Conservation (phyloP, 768 basidiomycete species). For the Boletellus ananiceps region DNA sequence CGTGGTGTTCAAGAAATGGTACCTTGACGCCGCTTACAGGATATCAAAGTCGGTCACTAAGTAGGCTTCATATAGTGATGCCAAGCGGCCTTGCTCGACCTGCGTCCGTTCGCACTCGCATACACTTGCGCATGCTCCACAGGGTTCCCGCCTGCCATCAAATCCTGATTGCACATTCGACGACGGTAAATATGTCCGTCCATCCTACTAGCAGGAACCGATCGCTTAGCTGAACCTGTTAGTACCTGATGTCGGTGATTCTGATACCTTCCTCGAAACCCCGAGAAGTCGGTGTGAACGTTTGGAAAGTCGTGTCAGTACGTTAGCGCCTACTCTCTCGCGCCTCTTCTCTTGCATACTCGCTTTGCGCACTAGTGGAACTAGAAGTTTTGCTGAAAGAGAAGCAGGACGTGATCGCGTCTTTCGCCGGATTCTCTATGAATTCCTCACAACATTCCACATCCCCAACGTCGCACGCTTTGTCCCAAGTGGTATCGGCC, state of each 20-base stretch:
- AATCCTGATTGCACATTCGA: conserved; percentile 75
- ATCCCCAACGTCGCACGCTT: background rate
- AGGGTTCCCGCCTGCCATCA: conserved; percentile 49
- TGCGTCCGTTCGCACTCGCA: conserved; percentile 73
- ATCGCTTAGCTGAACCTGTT: background rate
- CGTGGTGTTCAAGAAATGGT: conserved; percentile 54
- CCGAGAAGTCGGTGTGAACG: conserved; percentile 60
- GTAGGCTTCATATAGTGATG: conserved; percentile 46
- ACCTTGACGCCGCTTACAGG: conserved; percentile 8
- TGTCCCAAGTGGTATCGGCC: background rate
- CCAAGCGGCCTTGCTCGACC: conserved; percentile 72
- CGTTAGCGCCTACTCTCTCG: conserved; percentile 21
- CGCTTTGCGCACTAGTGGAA: conserved; percentile 46
- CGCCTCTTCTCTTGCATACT: background rate
- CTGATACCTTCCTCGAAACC: conserved; percentile 37
- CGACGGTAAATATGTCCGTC: conserved; percentile 42
- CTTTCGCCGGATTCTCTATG: conserved; percentile 1
- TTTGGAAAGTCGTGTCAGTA: conserved; percentile 66
- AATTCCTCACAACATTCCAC: background rate
- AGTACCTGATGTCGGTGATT: conserved; percentile 37
- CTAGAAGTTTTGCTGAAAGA: conserved; percentile 62
- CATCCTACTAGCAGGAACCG: background rate
- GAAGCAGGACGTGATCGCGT: conserved; percentile 36
- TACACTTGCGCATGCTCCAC: conserved; percentile 55
- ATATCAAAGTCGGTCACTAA: conserved; percentile 3